A percentile compares a stretch with the other conserved stretches of the same genome.
Evolutionary conservation across 2,329 filamentous ascomycete genomes (phyloP).

Genomic region (Fusarium nematophilum): DNA sequence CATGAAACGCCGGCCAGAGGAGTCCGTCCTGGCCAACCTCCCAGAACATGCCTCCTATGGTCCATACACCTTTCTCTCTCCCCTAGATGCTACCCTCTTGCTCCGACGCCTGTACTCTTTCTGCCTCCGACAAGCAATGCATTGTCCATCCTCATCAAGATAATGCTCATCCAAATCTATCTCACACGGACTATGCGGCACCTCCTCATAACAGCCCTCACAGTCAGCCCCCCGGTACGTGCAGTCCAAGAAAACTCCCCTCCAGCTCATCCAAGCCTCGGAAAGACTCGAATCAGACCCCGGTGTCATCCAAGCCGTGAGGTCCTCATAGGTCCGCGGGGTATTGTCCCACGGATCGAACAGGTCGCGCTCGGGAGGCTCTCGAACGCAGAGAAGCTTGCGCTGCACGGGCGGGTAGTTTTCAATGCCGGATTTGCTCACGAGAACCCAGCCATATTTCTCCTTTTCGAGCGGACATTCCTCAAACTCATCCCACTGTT

Average conservation of each 20-base stretch:
- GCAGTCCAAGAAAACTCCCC: neutral
- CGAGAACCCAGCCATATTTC: constrained; percentile 13
- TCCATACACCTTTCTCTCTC: neutral
- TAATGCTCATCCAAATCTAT: constrained; percentile 25
- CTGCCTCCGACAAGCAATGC: constrained; percentile 23
- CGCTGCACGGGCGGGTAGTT: neutral
- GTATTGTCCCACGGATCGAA: neutral
- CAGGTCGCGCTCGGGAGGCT: neutral
- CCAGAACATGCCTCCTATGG: neutral
- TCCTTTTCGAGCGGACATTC: constrained; percentile 2
- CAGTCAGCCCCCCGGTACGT: constrained; percentile 10
- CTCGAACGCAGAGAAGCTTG: constrained; percentile 10
- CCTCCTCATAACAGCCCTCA: neutral
- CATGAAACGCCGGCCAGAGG: too few species aligned
- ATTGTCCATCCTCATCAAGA: constrained; percentile 27
- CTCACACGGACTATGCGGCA: constrained; percentile 14
- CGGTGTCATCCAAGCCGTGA: neutral
- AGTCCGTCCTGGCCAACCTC: too few species aligned
- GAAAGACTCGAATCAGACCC: neutral
- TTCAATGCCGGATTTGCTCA: constrained; percentile 2
- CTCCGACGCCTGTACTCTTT: constrained; percentile 16
- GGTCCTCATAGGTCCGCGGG: neutral
- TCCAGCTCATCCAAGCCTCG: neutral
- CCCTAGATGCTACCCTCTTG: constrained; percentile 8
- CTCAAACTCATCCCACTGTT: neutral